phyloP scores from a whole-genome alignment of 192 early-diverging fungal genomes.

The Mortierella claussenii region DNA sequence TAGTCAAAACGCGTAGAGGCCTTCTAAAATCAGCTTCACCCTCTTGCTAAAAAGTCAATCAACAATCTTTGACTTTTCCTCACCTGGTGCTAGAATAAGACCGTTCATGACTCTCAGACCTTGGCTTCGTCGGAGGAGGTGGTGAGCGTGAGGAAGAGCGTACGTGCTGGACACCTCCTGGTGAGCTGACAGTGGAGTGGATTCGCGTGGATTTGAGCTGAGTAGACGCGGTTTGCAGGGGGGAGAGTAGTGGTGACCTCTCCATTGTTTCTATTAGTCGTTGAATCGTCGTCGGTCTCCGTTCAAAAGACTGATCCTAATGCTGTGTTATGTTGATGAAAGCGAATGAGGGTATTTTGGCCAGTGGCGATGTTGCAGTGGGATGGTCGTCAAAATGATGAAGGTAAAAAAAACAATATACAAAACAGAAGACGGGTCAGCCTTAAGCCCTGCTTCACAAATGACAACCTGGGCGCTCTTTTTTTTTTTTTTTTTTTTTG shows the following conservation, averaged over 20 bases:
- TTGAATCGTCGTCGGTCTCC: too few relatives aligned
- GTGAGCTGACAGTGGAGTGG: constrained; percentile 50
- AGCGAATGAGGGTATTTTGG: too few relatives aligned
- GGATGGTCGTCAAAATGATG: too few relatives aligned
- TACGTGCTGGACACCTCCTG: constrained; percentile 42
- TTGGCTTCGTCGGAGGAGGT: constrained; percentile 40
- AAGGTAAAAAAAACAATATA: too few relatives aligned
- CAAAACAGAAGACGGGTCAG: too few relatives aligned
- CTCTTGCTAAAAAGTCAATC: too few relatives aligned
- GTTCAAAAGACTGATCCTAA: too few relatives aligned
- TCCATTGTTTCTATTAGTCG: constrained; percentile 50
- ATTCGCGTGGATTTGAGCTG: constrained; percentile 46
- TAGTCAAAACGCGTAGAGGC: not conserved
- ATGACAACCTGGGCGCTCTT: too few relatives aligned
- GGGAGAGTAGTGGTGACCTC: constrained; percentile 40
- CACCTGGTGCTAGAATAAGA: constrained; percentile 35
- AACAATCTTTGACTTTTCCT: not conserved
- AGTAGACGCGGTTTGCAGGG: constrained; percentile 41
- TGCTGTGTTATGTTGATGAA: too few relatives aligned
- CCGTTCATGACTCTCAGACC: constrained; percentile 50
- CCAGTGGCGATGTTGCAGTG: too few relatives aligned
- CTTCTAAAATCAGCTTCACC: not conserved
- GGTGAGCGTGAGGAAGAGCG: constrained; percentile 48
- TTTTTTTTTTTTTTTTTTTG: too few relatives aligned
- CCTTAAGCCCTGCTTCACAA: too few relatives aligned